Evolutionary conservation across 2,329 filamentous ascomycete species (phyloP), one percentile per base, ranked within the genome.

Genomic region (Podosphaera fusca): DNA sequence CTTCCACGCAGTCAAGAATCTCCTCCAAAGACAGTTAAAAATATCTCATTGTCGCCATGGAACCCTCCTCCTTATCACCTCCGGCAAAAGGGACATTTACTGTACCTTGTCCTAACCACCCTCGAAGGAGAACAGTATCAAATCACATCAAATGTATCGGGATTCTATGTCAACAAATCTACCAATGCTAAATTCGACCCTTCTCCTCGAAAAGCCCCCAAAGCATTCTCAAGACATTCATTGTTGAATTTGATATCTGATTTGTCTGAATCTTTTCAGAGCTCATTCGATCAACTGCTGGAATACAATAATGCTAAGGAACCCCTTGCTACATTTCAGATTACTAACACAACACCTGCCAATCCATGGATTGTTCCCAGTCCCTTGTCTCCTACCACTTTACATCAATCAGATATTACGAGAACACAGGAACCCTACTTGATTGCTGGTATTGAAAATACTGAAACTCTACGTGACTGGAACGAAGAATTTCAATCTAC

Each of bases 401-500:
- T 79, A 58, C 92, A 98, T 69, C 79, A 84, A 65, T 69, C 89
- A 31, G 92, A 98, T 68, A 78, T 88, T 60, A 87, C 89, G 30
- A 81, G 94, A 57, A 86, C 89, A 30, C 92, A 98, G 71, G 92
- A 98, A 73, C 86, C 85, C 54, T 95, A 87, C 67, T 74, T 98
- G 59, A 81, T 96, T 59, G 80, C 86, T 29, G 94, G 94, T 35
- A 82, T 89, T 33, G 92, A 98, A 66, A 95, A 90, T 68, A 87
- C 87, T 0, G 92, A 98, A 67, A 95, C 88, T 3, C 74, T 98
- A 61, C 81, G 92, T 58, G 92, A 98, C 70, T 98, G 94, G 90
- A 98, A 98, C 65, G 92, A 98, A 69, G 92, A 98, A 68, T 94
- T 98, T 67, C 92, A 98, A 70, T 95, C 90, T 1, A 95, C 92